phyloP scores from a whole-genome alignment of 164 flowering plant genomes.

The Annona cherimola region DNA sequence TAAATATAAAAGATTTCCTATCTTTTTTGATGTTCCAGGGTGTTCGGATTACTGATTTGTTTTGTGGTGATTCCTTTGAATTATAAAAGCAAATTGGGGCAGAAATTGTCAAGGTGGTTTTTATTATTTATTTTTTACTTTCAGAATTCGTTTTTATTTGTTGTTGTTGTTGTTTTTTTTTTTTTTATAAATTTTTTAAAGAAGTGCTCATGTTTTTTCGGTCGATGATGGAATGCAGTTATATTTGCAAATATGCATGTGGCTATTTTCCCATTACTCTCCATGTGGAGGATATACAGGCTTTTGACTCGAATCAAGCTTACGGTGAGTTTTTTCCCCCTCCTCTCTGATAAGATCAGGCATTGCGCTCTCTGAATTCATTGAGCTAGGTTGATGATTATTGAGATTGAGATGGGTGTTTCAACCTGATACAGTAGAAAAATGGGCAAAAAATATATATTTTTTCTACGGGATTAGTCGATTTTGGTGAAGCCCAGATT shows the following conservation, averaged over 20 bases:
- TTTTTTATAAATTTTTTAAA: too few relatives aligned
- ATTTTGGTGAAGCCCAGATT: too few relatives aligned
- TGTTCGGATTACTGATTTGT: slow-evolving; percentile 49
- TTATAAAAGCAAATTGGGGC: slow-evolving; percentile 46
- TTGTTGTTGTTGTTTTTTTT: not conserved
- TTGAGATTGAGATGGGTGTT: too few relatives aligned
- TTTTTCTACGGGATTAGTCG: too few relatives aligned
- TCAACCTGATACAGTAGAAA: too few relatives aligned
- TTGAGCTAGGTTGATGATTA: too few relatives aligned
- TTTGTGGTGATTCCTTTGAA: slow-evolving; percentile 59
- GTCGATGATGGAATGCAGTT: slow-evolving; percentile 35
- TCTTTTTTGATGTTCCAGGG: slow-evolving; percentile 29
- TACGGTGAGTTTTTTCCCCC: slow-evolving; percentile 38
- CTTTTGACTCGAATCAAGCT: slow-evolving; percentile 66
- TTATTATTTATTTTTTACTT: not conserved
- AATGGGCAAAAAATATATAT: too few relatives aligned
- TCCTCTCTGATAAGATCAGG: not conserved
- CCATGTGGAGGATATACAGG: slow-evolving; percentile 65
- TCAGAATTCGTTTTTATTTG: not conserved
- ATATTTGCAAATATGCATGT: slow-evolving; percentile 64
- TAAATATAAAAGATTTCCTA: not conserved
- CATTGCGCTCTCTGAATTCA: too few relatives aligned
- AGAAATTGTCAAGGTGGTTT: slow-evolving; percentile 47
- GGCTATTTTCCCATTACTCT: slow-evolving; percentile 71
- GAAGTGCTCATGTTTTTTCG: not conserved